Evolutionary conservation across 202 grass and related monocot species (phyloP).

Genomic region (Saccharum hybrid): DNA sequence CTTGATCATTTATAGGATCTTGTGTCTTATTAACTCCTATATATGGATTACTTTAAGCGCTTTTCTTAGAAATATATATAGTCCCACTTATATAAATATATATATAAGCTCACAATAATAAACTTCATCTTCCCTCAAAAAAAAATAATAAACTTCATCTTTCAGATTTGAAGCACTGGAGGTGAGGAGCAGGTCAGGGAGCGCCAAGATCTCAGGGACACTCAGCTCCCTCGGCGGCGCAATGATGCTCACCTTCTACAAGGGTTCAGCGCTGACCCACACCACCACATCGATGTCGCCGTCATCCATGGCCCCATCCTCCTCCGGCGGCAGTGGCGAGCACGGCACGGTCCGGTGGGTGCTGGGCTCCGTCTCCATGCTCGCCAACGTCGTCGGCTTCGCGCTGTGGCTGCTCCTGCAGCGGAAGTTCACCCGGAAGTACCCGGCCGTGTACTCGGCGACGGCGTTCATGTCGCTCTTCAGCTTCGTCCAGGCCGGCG

Average conservation of each 20-base stretch:
- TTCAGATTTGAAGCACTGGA: constrained; percentile 69
- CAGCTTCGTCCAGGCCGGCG: constrained; percentile 63
- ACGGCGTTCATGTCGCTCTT: constrained; percentile 72
- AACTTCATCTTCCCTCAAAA: too few species aligned
- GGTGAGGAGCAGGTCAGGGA: constrained; percentile 64
- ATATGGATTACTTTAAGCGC: background rate
- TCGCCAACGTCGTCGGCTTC: constrained; percentile 59
- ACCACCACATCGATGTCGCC: background rate
- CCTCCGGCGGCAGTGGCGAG: background rate
- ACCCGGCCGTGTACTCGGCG: constrained; percentile 65
- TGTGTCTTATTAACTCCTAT: too few species aligned
- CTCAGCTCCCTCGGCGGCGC: constrained; percentile 62
- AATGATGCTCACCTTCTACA: constrained; percentile 78
- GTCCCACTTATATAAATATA: background rate
- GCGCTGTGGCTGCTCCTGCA: constrained; percentile 78
- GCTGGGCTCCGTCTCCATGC: constrained; percentile 60
- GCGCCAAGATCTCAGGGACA: constrained; percentile 69
- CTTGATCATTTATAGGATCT: background rate
- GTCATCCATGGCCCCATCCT: background rate
- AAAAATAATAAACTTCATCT: too few species aligned
- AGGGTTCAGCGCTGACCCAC: constrained; percentile 55
- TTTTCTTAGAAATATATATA: constrained; percentile 9
- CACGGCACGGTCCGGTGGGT: constrained; percentile 59
- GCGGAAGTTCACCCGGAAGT: constrained; percentile 57
- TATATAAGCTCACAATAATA: background rate